A percentile compares a stretch with the other conserved stretches of the same genome.
These are phyloP conservation scores for Globisporangium polare DNA, from an alignment of 352 stramenopile genomes.

Conservation along the genomic window DNA sequence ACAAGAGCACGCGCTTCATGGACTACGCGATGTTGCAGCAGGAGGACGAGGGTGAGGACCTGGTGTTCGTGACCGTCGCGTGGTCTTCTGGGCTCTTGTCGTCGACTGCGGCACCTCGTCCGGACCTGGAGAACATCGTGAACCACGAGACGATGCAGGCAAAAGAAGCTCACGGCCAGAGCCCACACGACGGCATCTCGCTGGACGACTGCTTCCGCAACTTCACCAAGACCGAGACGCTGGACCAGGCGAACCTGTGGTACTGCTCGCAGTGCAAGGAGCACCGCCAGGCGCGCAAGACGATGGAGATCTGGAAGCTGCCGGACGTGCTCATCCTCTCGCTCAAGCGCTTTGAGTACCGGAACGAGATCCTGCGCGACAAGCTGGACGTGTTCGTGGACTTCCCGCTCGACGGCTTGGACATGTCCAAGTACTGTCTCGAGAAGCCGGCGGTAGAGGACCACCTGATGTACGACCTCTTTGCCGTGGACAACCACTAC, in stretches of 20 bases:
- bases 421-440: constrained; percentile 82
- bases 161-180: constrained; percentile 14
- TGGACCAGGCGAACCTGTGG: constrained; percentile 84
- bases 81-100: constrained; percentile 47
- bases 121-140: constrained; percentile 48
- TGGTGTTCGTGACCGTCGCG: constrained; percentile 51
- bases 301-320: constrained; percentile 77
- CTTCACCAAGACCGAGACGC: constrained; percentile 76
- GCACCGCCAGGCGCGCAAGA: constrained; percentile 73
- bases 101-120: constrained; percentile 32
- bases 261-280: constrained; percentile 81
- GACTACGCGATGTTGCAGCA: constrained; percentile 43
- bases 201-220: constrained; percentile 83
- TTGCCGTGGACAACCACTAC: constrained; percentile 89
- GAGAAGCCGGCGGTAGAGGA: constrained; percentile 36
- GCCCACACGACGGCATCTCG: constrained; percentile 35
- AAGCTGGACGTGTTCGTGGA: constrained; percentile 85
- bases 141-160: constrained; percentile 47
- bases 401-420: constrained; percentile 81
- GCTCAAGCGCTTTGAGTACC: constrained; percentile 89
- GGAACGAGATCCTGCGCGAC: constrained; percentile 74
- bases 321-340: constrained; percentile 82
- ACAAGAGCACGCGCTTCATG: constrained; percentile 37
- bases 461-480: constrained; percentile 77
- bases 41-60: constrained; percentile 34